phyloP scores from a whole-genome alignment of 768 basidiomycete species.

The Trametopsis cervina region DNA sequence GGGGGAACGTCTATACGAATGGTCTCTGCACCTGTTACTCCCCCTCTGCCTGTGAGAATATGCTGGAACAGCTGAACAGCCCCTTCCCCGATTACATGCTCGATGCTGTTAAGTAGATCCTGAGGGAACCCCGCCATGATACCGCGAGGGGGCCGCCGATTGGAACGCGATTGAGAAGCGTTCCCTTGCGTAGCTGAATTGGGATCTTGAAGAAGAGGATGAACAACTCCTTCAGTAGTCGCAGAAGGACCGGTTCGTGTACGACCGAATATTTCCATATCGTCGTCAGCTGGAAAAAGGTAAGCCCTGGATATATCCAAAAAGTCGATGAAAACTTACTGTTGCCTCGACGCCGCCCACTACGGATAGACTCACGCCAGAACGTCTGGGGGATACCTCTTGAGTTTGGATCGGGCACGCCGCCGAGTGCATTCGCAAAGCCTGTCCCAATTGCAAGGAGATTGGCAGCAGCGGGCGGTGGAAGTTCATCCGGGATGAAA shows the following conservation, averaged over 20 bases:
- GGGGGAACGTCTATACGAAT: slow-evolving; percentile 75
- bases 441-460: slow-evolving; percentile 49
- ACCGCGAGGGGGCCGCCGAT: slow-evolving; percentile 49
- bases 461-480: slow-evolving; percentile 16
- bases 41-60: slow-evolving; percentile 54
- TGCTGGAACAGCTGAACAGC: slow-evolving; percentile 82
- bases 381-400: slow-evolving; percentile 28
- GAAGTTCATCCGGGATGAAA: slow-evolving; percentile 16
- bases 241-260: slow-evolving; percentile 42
- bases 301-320: not conserved
- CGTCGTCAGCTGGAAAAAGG: slow-evolving; percentile 38
- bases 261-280: slow-evolving; percentile 57
- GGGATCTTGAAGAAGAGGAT: slow-evolving; percentile 74
- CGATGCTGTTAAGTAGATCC: slow-evolving; percentile 70
- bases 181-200: slow-evolving; percentile 40
- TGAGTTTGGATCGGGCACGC: slow-evolving; percentile 32
- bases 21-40: slow-evolving; percentile 40
- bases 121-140: slow-evolving; percentile 34
- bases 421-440: slow-evolving; percentile 35
- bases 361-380: slow-evolving; percentile 31
- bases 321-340: slow-evolving; percentile 28
- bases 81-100: slow-evolving; percentile 75
- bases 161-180: slow-evolving; percentile 36
- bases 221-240: slow-evolving; percentile 66
- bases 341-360: slow-evolving; percentile 45